phyloP scores from a whole-genome alignment of 2,329 filamentous ascomycete genomes.

The Fusarium fujikuroi region DNA sequence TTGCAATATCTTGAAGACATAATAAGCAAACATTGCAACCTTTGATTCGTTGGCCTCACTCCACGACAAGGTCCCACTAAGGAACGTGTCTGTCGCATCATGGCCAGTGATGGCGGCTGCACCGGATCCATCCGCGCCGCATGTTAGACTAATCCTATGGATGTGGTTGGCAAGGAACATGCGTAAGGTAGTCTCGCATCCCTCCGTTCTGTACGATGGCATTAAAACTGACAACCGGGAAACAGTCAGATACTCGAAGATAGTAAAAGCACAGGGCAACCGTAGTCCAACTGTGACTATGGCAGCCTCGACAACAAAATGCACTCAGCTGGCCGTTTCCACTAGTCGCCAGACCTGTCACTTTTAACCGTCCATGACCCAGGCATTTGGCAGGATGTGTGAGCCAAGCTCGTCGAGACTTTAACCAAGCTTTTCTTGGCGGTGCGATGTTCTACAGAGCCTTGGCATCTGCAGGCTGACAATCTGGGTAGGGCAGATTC shows the following conservation, averaged over 20 bases:
- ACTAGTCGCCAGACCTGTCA: slow-evolving; percentile 2
- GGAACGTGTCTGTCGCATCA: slow-evolving; percentile 5
- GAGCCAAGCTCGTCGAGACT: slow-evolving; percentile 40
- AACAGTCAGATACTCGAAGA: not conserved
- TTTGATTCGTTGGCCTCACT: not conserved
- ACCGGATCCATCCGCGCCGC: slow-evolving; percentile 24
- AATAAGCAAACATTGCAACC: not conserved
- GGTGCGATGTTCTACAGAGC: slow-evolving; percentile 32
- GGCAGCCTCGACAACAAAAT: slow-evolving; percentile 1
- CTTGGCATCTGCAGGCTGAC: slow-evolving; percentile 43
- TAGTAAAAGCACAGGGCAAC: not conserved
- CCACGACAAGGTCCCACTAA: slow-evolving; percentile 12
- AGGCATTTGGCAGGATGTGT: slow-evolving; percentile 28
- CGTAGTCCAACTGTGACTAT: not conserved
- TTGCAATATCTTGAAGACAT: not conserved
- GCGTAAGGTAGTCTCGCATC: not conserved
- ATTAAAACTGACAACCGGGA: not conserved
- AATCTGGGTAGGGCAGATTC: slow-evolving; percentile 29
- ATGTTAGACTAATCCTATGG: slow-evolving; percentile 3
- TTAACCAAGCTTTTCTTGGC: slow-evolving; percentile 48
- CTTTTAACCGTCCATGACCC: slow-evolving; percentile 15
- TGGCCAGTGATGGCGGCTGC: slow-evolving; percentile 22
- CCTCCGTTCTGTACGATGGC: not conserved
- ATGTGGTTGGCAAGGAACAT: slow-evolving; percentile 14
- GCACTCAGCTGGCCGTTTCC: slow-evolving; percentile 13